Base-by-base conservation (phyloP, 2,329 filamentous ascomycete genomes). In the Aspergillus piperis region DNA sequence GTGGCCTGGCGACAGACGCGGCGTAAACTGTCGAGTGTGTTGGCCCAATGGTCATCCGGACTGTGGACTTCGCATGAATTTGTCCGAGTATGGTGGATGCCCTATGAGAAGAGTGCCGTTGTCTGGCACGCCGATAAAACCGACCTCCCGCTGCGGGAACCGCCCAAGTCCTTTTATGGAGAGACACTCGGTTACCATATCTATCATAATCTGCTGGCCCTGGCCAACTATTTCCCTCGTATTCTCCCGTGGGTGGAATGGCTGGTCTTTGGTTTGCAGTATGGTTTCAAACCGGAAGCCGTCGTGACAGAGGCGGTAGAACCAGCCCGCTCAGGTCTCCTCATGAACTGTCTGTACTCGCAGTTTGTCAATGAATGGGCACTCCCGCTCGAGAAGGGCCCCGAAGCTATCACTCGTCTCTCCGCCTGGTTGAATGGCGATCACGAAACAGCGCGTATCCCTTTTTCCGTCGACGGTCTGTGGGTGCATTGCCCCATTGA, bases 331-430 rank as follows among this genome's bases (percentile, higher is more conserved):
- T 82, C 89, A 64, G 94, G 92, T 11, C 84, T 98, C 49, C 83
- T 97, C 55, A 94, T 99, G 90, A 95, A 99, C 80, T 99, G 95
- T 71, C 85, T 98, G 5, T 99, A 97, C 81, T 94, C 90, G n/a
- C 95, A 99, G 73, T 96, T 92, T 70, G 95, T 99, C 66, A 97
- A 99, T 75, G 95, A 99, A 75, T 99, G 95, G 95, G 94, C 94
- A 0, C 84, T 99, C 6, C 94, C 95, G 1, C 83, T 99, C 1
- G 81, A 87, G 64, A 89, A 90, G 66, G 95, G 95, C 0, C 94
- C 94, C 13, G 93, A 97, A 77, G 93, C 92, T 7, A 86, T 99
- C 47, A 84, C 82, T 32, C 87, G 95, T 8, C 83, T 99, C 11
- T 90, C 89, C 41, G 89, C 90, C 51, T 99, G 95, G 95, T 83